These are phyloP conservation scores for Phaeosphaeriaceae sp. DNA, from an alignment of 2,329 filamentous ascomycete genomes.

Conservation along the genomic window DNA sequence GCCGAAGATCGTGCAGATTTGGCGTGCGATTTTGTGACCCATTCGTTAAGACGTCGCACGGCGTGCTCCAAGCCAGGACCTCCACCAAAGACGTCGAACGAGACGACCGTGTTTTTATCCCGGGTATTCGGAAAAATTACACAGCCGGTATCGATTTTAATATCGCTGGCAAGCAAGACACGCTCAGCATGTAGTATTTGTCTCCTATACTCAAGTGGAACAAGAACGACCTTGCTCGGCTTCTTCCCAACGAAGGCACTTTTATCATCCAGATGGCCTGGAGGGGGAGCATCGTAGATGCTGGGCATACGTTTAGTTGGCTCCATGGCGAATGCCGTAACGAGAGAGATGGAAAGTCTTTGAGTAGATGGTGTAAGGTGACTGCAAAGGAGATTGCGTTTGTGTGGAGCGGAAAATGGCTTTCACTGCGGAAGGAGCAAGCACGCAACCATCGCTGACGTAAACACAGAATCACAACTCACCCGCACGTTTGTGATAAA, in stretches of 20 bases:
- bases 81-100: constrained; percentile 34
- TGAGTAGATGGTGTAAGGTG: background rate
- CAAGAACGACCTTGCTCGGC: constrained; percentile 24
- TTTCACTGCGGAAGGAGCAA: no score
- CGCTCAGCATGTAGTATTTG: constrained; percentile 17
- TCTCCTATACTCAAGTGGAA: constrained; percentile 29
- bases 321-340: background rate
- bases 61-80: constrained; percentile 27
- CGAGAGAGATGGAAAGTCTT: no score
- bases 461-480: no score
- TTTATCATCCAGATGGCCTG: background rate
- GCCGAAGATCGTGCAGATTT: constrained; percentile 29
- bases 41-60: constrained; percentile 29
- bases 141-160: constrained; percentile 28
- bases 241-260: constrained; percentile 13
- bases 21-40: constrained; percentile 28
- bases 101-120: constrained; percentile 14
- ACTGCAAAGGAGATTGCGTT: background rate
- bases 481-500: no score
- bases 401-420: no score
- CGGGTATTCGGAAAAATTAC: constrained; percentile 19
- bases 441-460: no score
- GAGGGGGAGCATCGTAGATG: background rate
- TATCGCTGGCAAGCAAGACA: constrained; percentile 13
- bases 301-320: background rate